Evolutionary conservation across 306 rosid genomes (phyloP).

Genomic region (Carpinus viminea): DNA sequence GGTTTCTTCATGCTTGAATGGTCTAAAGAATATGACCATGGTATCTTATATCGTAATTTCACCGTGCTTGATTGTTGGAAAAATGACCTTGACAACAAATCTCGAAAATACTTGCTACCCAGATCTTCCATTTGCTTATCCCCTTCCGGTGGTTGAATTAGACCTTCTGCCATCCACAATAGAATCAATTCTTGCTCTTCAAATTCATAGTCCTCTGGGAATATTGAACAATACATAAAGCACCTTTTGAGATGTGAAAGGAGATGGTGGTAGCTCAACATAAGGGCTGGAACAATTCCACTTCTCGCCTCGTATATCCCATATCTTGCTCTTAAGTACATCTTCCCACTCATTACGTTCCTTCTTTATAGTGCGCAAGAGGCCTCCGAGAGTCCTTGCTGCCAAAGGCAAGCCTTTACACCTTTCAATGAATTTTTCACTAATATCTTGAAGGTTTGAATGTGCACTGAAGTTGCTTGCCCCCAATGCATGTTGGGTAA

Average conservation of each 20-base stretch:
- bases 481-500: constrained; percentile 24
- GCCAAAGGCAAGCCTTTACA: constrained; percentile 41
- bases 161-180: constrained; percentile 38
- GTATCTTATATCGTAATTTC: too few relatives aligned
- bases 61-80: not conserved
- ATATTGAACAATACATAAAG: constrained; percentile 20
- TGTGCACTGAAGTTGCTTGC: not conserved
- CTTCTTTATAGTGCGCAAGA: not conserved
- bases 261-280: constrained; percentile 29
- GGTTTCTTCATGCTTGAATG: too few relatives aligned
- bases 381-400: constrained; percentile 20
- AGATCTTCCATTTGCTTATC: constrained; percentile 4
- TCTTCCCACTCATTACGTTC: constrained; percentile 9
- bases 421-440: constrained; percentile 5
- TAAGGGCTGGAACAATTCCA: constrained; percentile 20
- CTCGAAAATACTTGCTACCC: constrained; percentile 13
- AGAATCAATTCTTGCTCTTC: not conserved
- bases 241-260: constrained; percentile 24
- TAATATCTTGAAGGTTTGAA: not conserved
- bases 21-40: too few relatives aligned
- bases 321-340: constrained; percentile 15
- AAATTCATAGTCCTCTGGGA: constrained; percentile 24
- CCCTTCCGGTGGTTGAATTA: not conserved
- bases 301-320: constrained; percentile 6
- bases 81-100: constrained; percentile 24